phyloP scores from a whole-genome alignment of 1,139 yeast genomes.

The Magnusiomyces ingens region DNA sequence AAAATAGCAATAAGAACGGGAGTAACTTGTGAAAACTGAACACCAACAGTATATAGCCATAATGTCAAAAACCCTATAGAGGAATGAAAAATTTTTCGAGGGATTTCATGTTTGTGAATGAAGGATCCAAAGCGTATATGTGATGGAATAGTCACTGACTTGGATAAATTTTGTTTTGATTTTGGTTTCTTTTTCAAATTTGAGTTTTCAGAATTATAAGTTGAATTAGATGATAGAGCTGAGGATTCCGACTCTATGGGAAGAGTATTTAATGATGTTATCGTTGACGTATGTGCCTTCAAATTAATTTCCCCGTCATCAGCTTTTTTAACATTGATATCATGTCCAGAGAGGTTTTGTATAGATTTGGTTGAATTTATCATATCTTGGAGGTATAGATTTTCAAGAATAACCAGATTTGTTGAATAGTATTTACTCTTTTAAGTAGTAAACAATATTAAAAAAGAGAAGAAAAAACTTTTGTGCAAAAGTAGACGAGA shows the following conservation, averaged over 20 bases:
- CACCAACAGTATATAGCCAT: constrained; percentile 60
- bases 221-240: neutral
- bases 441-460: too few relatives aligned
- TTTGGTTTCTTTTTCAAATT: too few relatives aligned
- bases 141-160: constrained; percentile 23
- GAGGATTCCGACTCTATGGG: neutral
- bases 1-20: constrained; percentile 47
- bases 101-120: constrained; percentile 74
- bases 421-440: too few relatives aligned
- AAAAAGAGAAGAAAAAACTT: too few relatives aligned
- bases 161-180: neutral
- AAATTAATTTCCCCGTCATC: too few relatives aligned
- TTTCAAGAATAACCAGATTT: too few relatives aligned
- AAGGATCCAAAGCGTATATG: constrained; percentile 43
- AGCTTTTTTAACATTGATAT: too few relatives aligned
- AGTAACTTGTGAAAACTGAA: constrained; percentile 50
- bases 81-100: constrained; percentile 80
- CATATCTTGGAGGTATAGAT: too few relatives aligned
- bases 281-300: too few relatives aligned
- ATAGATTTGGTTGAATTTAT: too few relatives aligned
- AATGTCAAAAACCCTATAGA: constrained; percentile 79
- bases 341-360: too few relatives aligned
- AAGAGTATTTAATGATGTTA: neutral
- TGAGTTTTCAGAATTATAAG: neutral
- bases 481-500: too few relatives aligned